Evolutionary conservation across 2,329 filamentous ascomycete genomes (phyloP), one percentile per base, ranked within the genome.

Genomic region (Botryosphaeria dothidea): DNA sequence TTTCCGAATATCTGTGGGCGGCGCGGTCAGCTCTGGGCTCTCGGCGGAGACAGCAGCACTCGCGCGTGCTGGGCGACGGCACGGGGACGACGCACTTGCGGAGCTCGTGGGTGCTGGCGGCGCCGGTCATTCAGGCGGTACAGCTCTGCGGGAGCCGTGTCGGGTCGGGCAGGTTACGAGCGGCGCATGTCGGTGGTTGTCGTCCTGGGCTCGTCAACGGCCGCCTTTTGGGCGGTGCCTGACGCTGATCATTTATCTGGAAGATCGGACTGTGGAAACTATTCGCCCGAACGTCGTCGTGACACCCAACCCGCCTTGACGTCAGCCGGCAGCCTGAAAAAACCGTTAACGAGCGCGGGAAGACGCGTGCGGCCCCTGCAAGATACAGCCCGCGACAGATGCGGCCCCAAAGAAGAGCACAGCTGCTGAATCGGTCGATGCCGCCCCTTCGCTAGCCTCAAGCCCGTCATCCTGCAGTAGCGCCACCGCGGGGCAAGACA

Each of bases 1-100:
- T 64, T 52, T 64, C 61, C 61, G 61, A 54, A 45, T 64, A 64
- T 64, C 61, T 64, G 56, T 31, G 56, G 41, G 56, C 56, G 38
- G 36, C 19, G 29, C 25, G 48, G 61, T 64, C 31, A 64, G 61
- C 49, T 25, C 52, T 48, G 52, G 52, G 52, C 34, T 17, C 23
- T 27, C 34, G 31, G 51, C 34, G 54, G n/a, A 23, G 34, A 36
- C 23, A 31, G 52, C 19, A n/a, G 52, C 52, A 23, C n/a, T n/a
- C n/a, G n/a, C n/a, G n/a, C n/a, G n/a, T n/a, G n/a, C n/a, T n/a
- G n/a, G n/a, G 52, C 27, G 13, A 25, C 34, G 21, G 52, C 19
- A 29, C 11, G 27, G 25, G 52, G 49, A 29, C 19, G 38, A 64
- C 61, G 38, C 38, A 64, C 61, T 64, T 64, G 61, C 61, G 61